Percentiles rank a stretch among this genome's conserved stretches.
Conservation (phyloP, 805 yeast species). For the Ogataea siamensis region DNA sequence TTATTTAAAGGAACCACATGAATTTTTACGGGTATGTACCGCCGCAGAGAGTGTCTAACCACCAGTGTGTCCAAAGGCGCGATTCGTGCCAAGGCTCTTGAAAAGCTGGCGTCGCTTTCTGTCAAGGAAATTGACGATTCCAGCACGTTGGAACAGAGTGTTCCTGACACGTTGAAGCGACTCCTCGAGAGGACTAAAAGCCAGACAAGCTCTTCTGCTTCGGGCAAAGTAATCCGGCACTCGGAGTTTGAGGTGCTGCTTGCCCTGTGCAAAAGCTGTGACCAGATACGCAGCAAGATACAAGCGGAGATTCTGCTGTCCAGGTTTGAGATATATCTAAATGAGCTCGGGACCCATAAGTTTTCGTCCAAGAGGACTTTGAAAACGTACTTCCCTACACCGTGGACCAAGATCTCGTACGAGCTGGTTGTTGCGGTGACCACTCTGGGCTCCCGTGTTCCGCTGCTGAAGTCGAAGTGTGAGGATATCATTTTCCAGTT, state of each 20-base stretch:
- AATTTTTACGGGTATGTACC: constrained; percentile 8
- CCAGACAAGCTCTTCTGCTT: constrained; percentile 16
- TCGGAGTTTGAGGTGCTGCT: constrained; percentile 50
- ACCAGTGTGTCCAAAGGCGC: constrained; percentile 36
- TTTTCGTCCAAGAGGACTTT: constrained; percentile 34
- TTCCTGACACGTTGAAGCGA: constrained; percentile 26
- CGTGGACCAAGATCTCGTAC: constrained; percentile 41
- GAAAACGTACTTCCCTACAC: constrained; percentile 35
- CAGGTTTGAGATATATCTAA: constrained; percentile 45
- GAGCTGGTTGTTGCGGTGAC: constrained; percentile 36
- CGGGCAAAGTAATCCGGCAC: constrained; percentile 6
- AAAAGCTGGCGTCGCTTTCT: constrained; percentile 35
- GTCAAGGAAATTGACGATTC: constrained; percentile 24
- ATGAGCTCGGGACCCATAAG: constrained; percentile 43
- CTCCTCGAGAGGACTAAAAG: constrained; percentile 21
- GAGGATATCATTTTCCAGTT: constrained; percentile 11
- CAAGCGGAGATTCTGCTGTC: constrained; percentile 45
- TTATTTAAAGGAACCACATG: background rate
- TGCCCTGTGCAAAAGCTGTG: constrained; percentile 52
- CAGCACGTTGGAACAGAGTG: constrained; percentile 20
- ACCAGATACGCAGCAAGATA: constrained; percentile 31
- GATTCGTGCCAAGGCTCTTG: constrained; percentile 38
- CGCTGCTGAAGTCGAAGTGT: constrained; percentile 16
- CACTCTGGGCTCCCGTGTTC: constrained; percentile 24
- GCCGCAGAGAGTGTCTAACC: background rate